Base-by-base conservation (phyloP, 164 flowering plant genomes). In the Umbellularia californica region DNA sequence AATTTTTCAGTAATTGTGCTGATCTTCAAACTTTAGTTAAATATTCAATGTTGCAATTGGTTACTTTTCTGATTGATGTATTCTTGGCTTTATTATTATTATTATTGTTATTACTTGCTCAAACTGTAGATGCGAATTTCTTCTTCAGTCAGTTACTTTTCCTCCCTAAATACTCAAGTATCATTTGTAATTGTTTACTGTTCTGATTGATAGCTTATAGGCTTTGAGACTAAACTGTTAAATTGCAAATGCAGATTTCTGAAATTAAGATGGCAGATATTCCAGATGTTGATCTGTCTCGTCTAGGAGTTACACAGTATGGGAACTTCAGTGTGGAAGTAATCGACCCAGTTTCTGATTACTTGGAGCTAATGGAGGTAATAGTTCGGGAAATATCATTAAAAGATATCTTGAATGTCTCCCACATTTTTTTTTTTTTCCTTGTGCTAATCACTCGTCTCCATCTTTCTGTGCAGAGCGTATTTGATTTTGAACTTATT, bases 281-380 rank as follows among this genome's bases (percentile, higher is more conserved):
- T 81, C 94, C 97, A 20, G 97, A 96, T 81, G 85, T 92, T 66
- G 94, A 96, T 78, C 92, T 96, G 60, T 87, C 97, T 81, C 33
- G 78, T 74, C 72, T 85, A 77, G 97, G 98, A 73, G 85, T 85
- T 58, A 84, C 94, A 76, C 80, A 85, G 62, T 91, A 74, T 83
- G 97, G 98, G 55, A 87, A 83, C 74, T 96, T 93, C 78, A 83
- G 77, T 65, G 97, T 95, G 58, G 98, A 95, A 84, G 98, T 96
- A 13, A 78, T 96, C 70, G 97, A 96, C 75, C 95, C 99, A 30
- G 98, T 93, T 81, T 88, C 97, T 72, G 99, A 96, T 74, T 93
- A 92, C 76, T 78, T 93, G 90, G 97, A 93, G 79, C 85, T 95
- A 52, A 82, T 95, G 98, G 92, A 95, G 92, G 98, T 93, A 69